phyloP scores from a whole-genome alignment of 129 eudicot species.

The Tanacetum coccineum region DNA sequence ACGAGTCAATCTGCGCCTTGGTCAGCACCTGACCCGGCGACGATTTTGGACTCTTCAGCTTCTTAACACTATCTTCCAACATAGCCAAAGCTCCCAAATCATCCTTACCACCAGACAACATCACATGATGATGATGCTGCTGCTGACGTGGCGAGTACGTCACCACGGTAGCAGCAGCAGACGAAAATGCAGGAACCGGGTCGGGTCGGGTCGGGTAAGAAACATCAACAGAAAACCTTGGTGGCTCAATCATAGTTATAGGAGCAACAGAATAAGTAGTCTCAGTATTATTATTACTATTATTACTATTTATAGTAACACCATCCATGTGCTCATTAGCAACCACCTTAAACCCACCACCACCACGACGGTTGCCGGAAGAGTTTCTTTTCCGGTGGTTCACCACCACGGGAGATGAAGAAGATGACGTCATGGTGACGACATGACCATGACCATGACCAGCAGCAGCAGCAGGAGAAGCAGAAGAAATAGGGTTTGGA shows the following conservation, averaged over 20 bases:
- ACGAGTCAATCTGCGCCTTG: constrained; percentile 69
- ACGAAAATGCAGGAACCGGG: constrained; percentile 25
- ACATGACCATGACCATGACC: constrained; percentile 10
- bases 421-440: constrained; percentile 39
- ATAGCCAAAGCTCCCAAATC: constrained; percentile 86
- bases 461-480: constrained; percentile 47
- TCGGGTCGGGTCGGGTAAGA: constrained; percentile 36
- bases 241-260: constrained; percentile 48
- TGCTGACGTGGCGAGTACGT: constrained; percentile 12
- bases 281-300: not conserved
- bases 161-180: constrained; percentile 21
- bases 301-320: no score
- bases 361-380: constrained; percentile 36
- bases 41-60: constrained; percentile 72
- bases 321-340: no score
- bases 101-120: constrained; percentile 78
- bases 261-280: constrained; percentile 40
- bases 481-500: constrained; percentile 55
- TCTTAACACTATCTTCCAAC: constrained; percentile 93
- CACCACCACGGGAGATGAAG: constrained; percentile 25
- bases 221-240: constrained; percentile 43
- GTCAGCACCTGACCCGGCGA: constrained; percentile 63
- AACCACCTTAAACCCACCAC: not conserved
- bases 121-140: constrained; percentile 37
- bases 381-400: constrained; percentile 53